Evolutionary conservation across 257 asterid genomes (phyloP).

Genomic region (Cynanchum wilfordii): DNA sequence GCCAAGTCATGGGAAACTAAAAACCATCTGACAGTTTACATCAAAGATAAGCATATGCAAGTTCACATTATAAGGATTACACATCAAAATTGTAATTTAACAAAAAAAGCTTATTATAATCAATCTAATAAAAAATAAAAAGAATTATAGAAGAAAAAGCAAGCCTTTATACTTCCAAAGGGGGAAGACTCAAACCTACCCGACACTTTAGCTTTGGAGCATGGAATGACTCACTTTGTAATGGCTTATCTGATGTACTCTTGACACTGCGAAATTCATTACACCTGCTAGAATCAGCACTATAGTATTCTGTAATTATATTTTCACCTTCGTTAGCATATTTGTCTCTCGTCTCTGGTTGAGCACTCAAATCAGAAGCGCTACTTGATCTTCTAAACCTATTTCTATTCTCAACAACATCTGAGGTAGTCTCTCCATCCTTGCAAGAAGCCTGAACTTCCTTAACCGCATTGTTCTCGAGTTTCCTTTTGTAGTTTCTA

Average conservation of each 20-base stretch:
- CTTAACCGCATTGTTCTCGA: conserved; percentile 42
- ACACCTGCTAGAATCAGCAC: conserved; percentile 41
- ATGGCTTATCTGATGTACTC: conserved; percentile 56
- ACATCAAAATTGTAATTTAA: background rate
- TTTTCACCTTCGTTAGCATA: conserved; percentile 40
- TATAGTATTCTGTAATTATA: conserved; percentile 71
- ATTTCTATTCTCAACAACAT: conserved; percentile 41
- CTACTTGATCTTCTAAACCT: conserved; percentile 87
- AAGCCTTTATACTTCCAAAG: conserved; percentile 8
- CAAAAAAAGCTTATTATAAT: background rate
- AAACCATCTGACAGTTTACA: conserved; percentile 12
- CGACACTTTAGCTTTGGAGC: conserved; percentile 80
- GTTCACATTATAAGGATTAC: background rate
- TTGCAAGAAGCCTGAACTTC: conserved; percentile 37
- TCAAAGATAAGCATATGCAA: conserved; percentile 10
- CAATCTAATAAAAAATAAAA: background rate
- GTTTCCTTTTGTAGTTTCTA: conserved; percentile 84
- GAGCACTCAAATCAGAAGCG: conserved; percentile 57
- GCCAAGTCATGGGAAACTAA: conserved; percentile 22
- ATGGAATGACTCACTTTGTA: conserved; percentile 56
- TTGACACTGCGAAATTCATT: conserved; percentile 34
- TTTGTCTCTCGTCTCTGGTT: conserved; percentile 11
- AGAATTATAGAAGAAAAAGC: background rate
- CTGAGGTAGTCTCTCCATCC: conserved; percentile 2
- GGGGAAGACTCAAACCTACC: conserved; percentile 40